Evolutionary conservation across 208 protist genomes (phyloP), one percentile per base, ranked within the genome.

Genomic region (Kentomonas sorsogonicus): DNA sequence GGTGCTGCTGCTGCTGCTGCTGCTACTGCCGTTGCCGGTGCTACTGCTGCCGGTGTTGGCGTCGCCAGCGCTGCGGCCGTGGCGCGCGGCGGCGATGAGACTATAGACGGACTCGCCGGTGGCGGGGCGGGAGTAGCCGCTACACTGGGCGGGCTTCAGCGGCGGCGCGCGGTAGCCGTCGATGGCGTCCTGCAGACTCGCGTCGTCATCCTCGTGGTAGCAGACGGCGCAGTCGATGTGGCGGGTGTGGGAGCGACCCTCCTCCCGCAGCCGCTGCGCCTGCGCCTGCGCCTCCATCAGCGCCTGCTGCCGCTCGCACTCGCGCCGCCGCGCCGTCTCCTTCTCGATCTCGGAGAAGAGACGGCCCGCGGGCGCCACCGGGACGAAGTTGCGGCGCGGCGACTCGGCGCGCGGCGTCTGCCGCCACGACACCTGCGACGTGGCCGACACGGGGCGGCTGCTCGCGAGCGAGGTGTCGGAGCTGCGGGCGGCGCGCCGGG

Each of bases 321-420:
- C 51, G 7, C 15, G 10, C 40, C 22, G 38, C 26, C 41, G 6
- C 26, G 0, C 33, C 27, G 2, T 46, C 41, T 18, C 23, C 16
- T 47, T 47, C 41, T 59, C 57, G 53, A 94, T 91, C 2, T 94
- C 83, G 6, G 72, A 68, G 41, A 94, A 94, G 40, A 89, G 77
- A 1, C 86, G 77, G n/a, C 77, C 80, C 13, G 72, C 59, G 5
- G 77, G 86, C 3, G 80, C 68, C 4, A 76, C 77, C 4, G 85
- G 36, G 16, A 89, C 53, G 46, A 92, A 92, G 40, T 34, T 38
- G 13, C 33, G 60, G 26, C 30, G 26, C 55, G 5, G 47, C 47
- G 1, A 36, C 22, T 25, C 20, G 22, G 22, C 26, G 30, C 1
- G 45, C 27, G 3, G 33, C 31, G 31, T 15, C 31, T 16, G 22